A percentile compares a stretch with the other conserved stretches of the same genome.
Evolutionary conservation across 2,329 filamentous ascomycete genomes (phyloP).

Genomic region (Escovopsis sp.): DNA sequence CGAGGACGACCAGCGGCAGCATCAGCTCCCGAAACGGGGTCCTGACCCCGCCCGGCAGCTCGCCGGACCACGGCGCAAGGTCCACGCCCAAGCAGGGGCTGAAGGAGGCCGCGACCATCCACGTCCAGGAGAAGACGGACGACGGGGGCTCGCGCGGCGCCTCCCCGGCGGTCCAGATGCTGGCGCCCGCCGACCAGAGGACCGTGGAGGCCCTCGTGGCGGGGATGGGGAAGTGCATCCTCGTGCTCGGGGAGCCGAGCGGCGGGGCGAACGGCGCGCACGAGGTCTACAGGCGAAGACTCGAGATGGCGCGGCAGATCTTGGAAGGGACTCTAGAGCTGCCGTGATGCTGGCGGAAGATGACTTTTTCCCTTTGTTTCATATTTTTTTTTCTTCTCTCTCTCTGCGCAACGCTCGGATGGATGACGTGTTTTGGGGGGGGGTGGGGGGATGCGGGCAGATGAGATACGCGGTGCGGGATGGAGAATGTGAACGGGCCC

Average conservation of each 20-base stretch:
- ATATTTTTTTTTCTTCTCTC: neutral
- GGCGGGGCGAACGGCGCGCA: slow-evolving; percentile 42
- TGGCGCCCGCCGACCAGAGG: slow-evolving; percentile 42
- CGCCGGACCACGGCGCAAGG: slow-evolving; percentile 34
- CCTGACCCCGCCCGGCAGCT: slow-evolving; percentile 29
- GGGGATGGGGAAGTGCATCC: slow-evolving; percentile 44
- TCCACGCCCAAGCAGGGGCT: slow-evolving; percentile 35
- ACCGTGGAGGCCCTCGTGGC: slow-evolving; percentile 46
- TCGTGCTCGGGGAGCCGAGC: slow-evolving; percentile 41
- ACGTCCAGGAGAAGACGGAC: slow-evolving; percentile 19
- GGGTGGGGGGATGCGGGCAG: no score
- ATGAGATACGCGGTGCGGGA: no score
- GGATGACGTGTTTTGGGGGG: no score
- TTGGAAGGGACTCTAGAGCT: slow-evolving; percentile 44
- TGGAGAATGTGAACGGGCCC: no score
- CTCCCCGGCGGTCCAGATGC: slow-evolving; percentile 29
- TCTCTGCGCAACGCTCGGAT: no score
- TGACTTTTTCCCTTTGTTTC: neutral
- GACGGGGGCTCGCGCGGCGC: slow-evolving; percentile 8
- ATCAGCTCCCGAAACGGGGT: slow-evolving; percentile 17
- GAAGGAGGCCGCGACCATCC: slow-evolving; percentile 30
- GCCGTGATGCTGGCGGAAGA: neutral
- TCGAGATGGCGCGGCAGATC: slow-evolving; percentile 60
- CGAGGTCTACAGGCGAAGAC: slow-evolving; percentile 50
- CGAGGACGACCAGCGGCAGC: slow-evolving; percentile 23